Evolutionary conservation across 257 asterid genomes (phyloP), one percentile per base, ranked within the genome.

Genomic region (Eucommia ulmoides): DNA sequence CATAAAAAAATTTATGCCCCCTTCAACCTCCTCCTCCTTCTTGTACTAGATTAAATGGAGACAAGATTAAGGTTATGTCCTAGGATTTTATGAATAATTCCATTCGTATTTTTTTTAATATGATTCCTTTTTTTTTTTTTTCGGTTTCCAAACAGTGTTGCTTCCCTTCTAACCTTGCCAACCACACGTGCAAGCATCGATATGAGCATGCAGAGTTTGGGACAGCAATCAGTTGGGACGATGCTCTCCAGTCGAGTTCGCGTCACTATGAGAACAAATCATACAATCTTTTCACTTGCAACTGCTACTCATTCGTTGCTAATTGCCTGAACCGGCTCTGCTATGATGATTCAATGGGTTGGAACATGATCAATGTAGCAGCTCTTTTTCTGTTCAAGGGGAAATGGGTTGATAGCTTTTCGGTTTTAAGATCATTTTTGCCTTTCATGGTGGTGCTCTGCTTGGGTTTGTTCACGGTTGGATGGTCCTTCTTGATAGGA

Each of bases 261-360:
- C 81, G 77, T 26, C 63, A 62, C 17, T 83, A 73, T 33, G 99
- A 83, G 78, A 60, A 65, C 84, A 75, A 58, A 66, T 75, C 87
- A 1, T 83, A 86, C 77, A 91, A 86, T 67, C 80, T 85, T 58
- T 86, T 91, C 71, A 81, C 92, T 0, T 86, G 95, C 83, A 91
- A 91, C 82, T 73, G 89, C 67, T 86, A 91, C 68, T 81, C 94
- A 1, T 86, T 80, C 14, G 80, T 69, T 7, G 99, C 96, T 3
- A 56, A 69, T 54, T 91, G 82, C 59, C 68, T 91, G 48, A 91
- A 86, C 64, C 78, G 83, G 51, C 60, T 83, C 45, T 64, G 82
- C 74, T 83, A 79, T 12, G 58, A 62, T 25, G 92, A 89, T 14
- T 83, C 87, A 4, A 68, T 77, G 93, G 49, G 62, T 18, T 91